A percentile compares a stretch with the other conserved stretches of the same genome.
These are phyloP conservation scores for Penicillium vulpinum DNA, from an alignment of 2,329 filamentous ascomycete genomes.

Conservation along the genomic window DNA sequence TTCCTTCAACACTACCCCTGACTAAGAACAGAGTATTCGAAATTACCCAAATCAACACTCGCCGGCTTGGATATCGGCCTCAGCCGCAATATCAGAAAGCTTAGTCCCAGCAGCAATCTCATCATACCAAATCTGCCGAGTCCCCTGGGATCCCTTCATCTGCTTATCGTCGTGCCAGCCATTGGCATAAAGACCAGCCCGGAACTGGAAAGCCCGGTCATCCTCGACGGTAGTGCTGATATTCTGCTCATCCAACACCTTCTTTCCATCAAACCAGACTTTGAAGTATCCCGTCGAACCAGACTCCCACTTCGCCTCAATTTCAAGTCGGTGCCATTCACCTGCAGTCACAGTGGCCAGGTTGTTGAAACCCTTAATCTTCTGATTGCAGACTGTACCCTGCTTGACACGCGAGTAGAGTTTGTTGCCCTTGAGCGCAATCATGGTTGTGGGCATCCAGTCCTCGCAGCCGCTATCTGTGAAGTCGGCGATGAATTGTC, in stretches of 20 bases:
- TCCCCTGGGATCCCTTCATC: conserved; percentile 44
- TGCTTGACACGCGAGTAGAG: conserved; percentile 47
- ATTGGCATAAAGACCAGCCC: conserved; percentile 53
- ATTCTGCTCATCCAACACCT: conserved; percentile 44
- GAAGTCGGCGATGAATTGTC: conserved; percentile 56
- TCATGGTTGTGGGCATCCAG: conserved; percentile 53
- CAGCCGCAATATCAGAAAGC: conserved; percentile 38
- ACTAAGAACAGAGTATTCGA: not conserved
- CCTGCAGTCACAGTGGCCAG: conserved; percentile 46
- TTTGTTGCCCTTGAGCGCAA: conserved; percentile 49
- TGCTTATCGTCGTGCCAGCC: conserved; percentile 49
- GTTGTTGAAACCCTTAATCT: conserved; percentile 33
- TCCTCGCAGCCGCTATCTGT: conserved; percentile 46
- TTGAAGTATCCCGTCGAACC: conserved; percentile 49
- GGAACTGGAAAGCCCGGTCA: conserved; percentile 47
- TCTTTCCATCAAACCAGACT: conserved; percentile 51
- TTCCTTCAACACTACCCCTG: not conserved
- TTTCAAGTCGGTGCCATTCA: conserved; percentile 49
- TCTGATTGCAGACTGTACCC: conserved; percentile 42
- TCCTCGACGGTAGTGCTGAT: conserved; percentile 51
- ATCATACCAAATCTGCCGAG: conserved; percentile 54
- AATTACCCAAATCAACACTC: not conserved
- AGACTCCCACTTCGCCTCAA: conserved; percentile 50
- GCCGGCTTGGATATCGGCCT: conserved; percentile 27
- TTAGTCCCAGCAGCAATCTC: conserved; percentile 49